Percentiles rank a stretch among this genome's conserved stretches.
phyloP scores from a whole-genome alignment of 2,329 filamentous ascomycete genomes.

The Cladophialophora chaetospira region DNA sequence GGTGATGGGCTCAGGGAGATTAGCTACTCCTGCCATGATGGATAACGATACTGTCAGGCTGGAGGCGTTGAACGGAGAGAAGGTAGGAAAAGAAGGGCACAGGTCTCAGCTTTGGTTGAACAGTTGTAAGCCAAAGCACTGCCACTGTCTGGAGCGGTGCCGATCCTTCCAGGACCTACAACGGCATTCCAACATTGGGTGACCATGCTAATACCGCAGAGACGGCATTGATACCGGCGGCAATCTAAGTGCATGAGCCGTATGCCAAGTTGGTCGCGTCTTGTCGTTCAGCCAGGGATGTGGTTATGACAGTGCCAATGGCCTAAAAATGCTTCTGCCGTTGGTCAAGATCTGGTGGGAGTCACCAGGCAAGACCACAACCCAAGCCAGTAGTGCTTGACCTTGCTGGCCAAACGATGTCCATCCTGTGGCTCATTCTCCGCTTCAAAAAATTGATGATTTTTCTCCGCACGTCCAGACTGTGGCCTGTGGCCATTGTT shows the following conservation, averaged over 20 bases:
- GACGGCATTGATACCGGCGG: conserved; percentile 3
- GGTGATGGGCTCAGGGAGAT: conserved; percentile 12
- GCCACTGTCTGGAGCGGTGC: background rate
- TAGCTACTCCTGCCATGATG: conserved; percentile 12
- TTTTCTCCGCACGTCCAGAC: conserved; percentile 6
- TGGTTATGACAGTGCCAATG: background rate
- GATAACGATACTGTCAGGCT: background rate
- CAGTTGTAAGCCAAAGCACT: background rate
- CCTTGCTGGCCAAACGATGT: background rate
- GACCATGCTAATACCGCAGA: background rate
- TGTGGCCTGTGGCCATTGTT: too few relatives aligned
- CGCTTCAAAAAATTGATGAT: conserved; percentile 1
- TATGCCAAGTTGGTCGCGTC: background rate
- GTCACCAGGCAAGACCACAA: background rate
- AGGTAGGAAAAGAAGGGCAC: background rate
- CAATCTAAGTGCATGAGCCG: background rate
- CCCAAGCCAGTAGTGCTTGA: background rate
- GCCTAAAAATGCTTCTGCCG: background rate
- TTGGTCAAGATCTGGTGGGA: background rate
- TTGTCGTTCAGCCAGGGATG: background rate
- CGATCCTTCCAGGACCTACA: background rate
- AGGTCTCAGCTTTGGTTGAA: background rate
- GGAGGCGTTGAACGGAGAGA: background rate
- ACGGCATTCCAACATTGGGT: background rate
- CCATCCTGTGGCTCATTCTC: background rate